Conservation (phyloP, 805 yeast genomes). For the Debaryomyces prosopidis region DNA sequence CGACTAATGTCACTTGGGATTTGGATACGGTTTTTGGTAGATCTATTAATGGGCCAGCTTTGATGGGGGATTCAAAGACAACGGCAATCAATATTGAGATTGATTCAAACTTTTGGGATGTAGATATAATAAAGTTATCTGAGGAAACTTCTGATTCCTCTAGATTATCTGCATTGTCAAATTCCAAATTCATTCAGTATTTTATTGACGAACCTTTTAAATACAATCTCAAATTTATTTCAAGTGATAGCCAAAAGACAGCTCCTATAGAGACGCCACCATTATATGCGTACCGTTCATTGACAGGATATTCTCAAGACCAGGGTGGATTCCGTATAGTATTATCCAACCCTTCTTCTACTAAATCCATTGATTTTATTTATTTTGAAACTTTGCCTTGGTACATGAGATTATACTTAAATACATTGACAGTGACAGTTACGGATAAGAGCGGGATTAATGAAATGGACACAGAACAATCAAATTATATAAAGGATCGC, state of each 20-base stretch:
- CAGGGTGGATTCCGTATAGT: slow-evolving; percentile 84
- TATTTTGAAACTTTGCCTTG: slow-evolving; percentile 89
- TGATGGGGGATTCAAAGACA: slow-evolving; percentile 44
- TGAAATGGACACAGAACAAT: slow-evolving; percentile 17
- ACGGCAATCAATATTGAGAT: slow-evolving; percentile 47
- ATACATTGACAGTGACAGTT: slow-evolving; percentile 52
- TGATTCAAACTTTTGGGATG: slow-evolving; percentile 48
- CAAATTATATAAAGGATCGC: slow-evolving; percentile 45
- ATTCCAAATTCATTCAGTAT: slow-evolving; percentile 12
- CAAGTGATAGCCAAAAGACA: slow-evolving; percentile 48
- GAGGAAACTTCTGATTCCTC: not conserved
- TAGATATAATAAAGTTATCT: slow-evolving; percentile 13
- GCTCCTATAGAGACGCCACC: slow-evolving; percentile 59
- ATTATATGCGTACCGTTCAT: slow-evolving; percentile 73
- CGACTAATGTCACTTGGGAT: slow-evolving; percentile 47
- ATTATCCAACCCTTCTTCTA: slow-evolving; percentile 62
- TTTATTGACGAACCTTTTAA: slow-evolving; percentile 15
- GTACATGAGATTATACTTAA: slow-evolving; percentile 84
- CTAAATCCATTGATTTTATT: slow-evolving; percentile 47
- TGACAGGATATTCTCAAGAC: slow-evolving; percentile 91
- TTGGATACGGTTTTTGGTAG: slow-evolving; percentile 72
- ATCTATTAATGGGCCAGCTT: slow-evolving; percentile 61
- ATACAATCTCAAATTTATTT: slow-evolving; percentile 39
- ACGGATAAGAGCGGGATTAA: slow-evolving; percentile 20
- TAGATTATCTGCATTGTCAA: not conserved